Evolutionary conservation across 108 stramenopile genomes (phyloP).

Genomic region (Cyclotella atomus): DNA sequence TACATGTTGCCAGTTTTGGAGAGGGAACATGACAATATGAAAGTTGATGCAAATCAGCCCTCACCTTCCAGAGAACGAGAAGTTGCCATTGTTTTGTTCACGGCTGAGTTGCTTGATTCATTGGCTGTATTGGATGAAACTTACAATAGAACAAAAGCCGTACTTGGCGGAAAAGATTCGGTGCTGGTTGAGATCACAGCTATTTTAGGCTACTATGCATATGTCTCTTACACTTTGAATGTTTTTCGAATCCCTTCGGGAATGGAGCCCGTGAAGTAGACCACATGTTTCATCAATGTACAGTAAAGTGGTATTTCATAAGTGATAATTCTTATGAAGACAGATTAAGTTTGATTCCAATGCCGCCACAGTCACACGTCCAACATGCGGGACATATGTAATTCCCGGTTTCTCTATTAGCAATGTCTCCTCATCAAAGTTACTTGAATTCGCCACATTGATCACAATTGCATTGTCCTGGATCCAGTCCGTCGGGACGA

Average conservation of each 20-base stretch:
- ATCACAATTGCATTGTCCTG: slow-evolving; percentile 76
- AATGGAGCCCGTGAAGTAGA: slow-evolving; percentile 1
- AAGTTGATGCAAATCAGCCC: not conserved
- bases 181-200: slow-evolving; percentile 80
- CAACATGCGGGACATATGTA: slow-evolving; percentile 89
- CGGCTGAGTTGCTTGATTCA: slow-evolving; percentile 78
- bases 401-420: slow-evolving; percentile 59
- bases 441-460: slow-evolving; percentile 86
- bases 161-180: slow-evolving; percentile 59
- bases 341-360: slow-evolving; percentile 89
- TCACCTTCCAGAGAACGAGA: slow-evolving; percentile 45
- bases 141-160: slow-evolving; percentile 56
- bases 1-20: slow-evolving; percentile 57
- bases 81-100: slow-evolving; percentile 64
- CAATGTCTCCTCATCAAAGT: slow-evolving; percentile 82
- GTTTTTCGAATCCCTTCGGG: slow-evolving; percentile 72
- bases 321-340: slow-evolving; percentile 60
- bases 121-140: slow-evolving; percentile 76
- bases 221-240: slow-evolving; percentile 79
- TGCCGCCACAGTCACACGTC: slow-evolving; percentile 93
- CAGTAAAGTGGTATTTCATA: not conserved
- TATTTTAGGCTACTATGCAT: slow-evolving; percentile 86
- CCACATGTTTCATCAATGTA: too few species aligned
- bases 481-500: slow-evolving; percentile 72
- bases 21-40: slow-evolving; percentile 34